These are phyloP conservation scores for Allium fistulosum DNA, from an alignment of 106 monocot species.

Conservation along the genomic window DNA sequence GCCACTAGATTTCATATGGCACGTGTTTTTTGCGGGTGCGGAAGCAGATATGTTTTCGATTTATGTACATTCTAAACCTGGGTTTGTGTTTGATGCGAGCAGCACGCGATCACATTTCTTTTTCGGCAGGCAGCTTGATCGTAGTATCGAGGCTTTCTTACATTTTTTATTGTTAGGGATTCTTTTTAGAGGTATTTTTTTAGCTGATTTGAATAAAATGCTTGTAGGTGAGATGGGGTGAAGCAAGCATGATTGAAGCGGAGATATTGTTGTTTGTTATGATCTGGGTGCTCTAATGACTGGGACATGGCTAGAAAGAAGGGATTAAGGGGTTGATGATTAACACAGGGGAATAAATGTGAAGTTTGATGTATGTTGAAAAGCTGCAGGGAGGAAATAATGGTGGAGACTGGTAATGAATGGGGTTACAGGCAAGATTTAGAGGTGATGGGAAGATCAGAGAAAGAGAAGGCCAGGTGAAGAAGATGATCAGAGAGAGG, in stretches of 20 bases:
- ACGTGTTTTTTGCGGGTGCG: constrained; percentile 44
- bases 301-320: too few species aligned
- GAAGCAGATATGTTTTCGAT: constrained; percentile 43
- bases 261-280: constrained; percentile 69
- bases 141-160: constrained; percentile 47
- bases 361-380: too few species aligned
- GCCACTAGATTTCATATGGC: too few species aligned
- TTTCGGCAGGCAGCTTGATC: constrained; percentile 50
- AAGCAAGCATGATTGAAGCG: constrained; percentile 82
- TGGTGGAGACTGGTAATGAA: too few species aligned
- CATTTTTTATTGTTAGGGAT: not conserved
- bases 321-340: too few species aligned
- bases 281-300: too few species aligned
- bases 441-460: too few species aligned
- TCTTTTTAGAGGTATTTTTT: not conserved
- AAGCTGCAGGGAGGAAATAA: too few species aligned
- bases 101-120: constrained; percentile 67
- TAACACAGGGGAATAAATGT: too few species aligned
- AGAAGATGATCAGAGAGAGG: too few species aligned
- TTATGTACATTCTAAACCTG: constrained; percentile 71
- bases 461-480: too few species aligned
- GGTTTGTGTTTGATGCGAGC: constrained; percentile 44
- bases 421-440: too few species aligned
- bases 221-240: constrained; percentile 82
- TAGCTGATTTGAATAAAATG: not conserved